phyloP scores from a whole-genome alignment of 345 rosid genomes.

The Arabidopsis arenosa region DNA sequence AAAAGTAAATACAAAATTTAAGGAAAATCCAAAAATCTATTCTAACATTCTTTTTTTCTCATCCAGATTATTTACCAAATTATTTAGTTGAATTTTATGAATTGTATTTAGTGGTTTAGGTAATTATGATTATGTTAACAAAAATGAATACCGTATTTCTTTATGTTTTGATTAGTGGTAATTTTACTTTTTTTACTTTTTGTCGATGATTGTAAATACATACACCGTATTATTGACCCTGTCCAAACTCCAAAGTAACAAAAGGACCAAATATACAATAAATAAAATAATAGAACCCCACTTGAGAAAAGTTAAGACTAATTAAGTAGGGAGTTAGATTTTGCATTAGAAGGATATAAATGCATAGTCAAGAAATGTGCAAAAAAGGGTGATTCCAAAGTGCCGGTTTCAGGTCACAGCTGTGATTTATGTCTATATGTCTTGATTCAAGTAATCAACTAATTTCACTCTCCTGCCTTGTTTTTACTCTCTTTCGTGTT shows the following conservation, averaged over 20 bases:
- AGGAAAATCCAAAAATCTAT: neutral
- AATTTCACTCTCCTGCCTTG: conserved; percentile 17
- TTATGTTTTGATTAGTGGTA: conserved; percentile 10
- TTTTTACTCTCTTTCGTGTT: conserved; percentile 24
- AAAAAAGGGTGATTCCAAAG: conserved; percentile 28
- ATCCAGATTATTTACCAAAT: neutral
- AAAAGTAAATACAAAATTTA: neutral
- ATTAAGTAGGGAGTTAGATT: neutral
- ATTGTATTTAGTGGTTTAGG: neutral
- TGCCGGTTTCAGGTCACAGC: conserved; percentile 40
- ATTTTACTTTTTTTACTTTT: neutral
- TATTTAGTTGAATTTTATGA: neutral
- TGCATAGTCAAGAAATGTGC: conserved; percentile 30
- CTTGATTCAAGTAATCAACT: conserved; percentile 40
- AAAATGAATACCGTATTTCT: neutral
- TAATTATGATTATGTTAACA: neutral
- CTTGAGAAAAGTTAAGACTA: neutral
- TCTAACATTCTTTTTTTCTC: neutral
- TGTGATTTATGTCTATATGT: conserved; percentile 34
- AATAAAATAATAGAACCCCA: neutral
- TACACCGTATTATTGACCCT: conserved; percentile 4
- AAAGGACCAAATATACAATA: conserved; percentile 18
- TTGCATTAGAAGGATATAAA: conserved; percentile 11
- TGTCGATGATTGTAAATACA: neutral
- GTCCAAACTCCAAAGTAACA: conserved; percentile 17